Conservation (phyloP, 176 grass and related monocot genomes). For the Otatea glauca region DNA sequence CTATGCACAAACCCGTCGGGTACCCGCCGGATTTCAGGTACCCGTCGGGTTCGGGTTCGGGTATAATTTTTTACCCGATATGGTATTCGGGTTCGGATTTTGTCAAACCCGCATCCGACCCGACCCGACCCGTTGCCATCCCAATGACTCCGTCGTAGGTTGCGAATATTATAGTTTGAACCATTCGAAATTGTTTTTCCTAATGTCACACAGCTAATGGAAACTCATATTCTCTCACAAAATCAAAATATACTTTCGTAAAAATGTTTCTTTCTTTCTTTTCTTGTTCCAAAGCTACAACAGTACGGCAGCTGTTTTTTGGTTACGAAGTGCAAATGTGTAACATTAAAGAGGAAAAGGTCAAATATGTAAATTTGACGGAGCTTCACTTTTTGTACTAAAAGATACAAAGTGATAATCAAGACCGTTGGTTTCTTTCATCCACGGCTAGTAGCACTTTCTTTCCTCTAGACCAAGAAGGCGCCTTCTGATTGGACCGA, state of each 20-base stretch:
- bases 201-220: not conserved
- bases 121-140: no score
- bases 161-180: not conserved
- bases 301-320: not conserved
- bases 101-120: no score
- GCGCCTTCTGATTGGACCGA: slow-evolving; percentile 28
- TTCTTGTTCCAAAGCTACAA: not conserved
- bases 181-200: not conserved
- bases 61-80: no score
- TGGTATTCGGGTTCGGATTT: no score
- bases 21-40: no score
- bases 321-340: not conserved
- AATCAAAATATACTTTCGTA: not conserved
- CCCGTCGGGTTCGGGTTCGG: no score
- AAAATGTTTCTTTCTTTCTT: not conserved
- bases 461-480: not conserved
- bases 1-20: no score
- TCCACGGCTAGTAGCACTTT: not conserved
- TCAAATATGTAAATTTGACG: not conserved
- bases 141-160: not conserved
- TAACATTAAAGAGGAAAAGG: not conserved
- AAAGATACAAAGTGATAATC: not conserved
- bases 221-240: not conserved
- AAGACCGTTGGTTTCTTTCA: slow-evolving; percentile 5
- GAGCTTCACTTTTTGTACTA: not conserved